phyloP scores from a whole-genome alignment of 2,329 filamentous ascomycete genomes.

The Fusarium subglutinans region DNA sequence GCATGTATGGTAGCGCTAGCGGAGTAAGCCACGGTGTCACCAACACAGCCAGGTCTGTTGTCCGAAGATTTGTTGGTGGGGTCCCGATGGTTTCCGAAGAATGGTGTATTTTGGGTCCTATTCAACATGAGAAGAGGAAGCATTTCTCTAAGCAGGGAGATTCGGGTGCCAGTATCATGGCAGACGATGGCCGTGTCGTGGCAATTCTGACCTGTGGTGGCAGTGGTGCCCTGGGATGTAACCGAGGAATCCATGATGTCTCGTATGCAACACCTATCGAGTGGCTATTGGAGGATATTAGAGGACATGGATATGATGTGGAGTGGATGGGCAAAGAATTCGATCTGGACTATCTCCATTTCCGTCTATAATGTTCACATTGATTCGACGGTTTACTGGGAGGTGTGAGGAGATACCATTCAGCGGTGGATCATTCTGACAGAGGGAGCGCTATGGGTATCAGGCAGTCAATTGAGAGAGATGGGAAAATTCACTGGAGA shows the following conservation, averaged over 20 bases:
- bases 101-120: not conserved
- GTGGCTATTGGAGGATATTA: conserved; percentile 18
- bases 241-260: not conserved
- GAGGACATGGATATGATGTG: not conserved
- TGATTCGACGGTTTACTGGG: not conserved
- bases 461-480: not conserved
- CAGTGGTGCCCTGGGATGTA: not conserved
- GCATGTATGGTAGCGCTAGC: not conserved
- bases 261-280: conserved; percentile 11
- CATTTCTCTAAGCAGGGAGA: not conserved
- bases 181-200: not conserved
- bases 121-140: accelerated
- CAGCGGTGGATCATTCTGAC: not conserved
- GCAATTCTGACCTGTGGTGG: not conserved
- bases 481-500: accelerated
- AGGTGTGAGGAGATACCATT: too few relatives aligned
- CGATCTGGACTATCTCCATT: not conserved
- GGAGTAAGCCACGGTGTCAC: not conserved
- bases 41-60: not conserved
- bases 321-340: not conserved
- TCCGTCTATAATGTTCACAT: too few relatives aligned
- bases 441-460: too few relatives aligned
- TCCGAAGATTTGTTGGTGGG: not conserved
- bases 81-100: not conserved
- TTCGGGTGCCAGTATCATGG: conserved; percentile 2